phyloP scores from a whole-genome alignment of 176 grass and related monocot genomes.

The Bromus sterilis region DNA sequence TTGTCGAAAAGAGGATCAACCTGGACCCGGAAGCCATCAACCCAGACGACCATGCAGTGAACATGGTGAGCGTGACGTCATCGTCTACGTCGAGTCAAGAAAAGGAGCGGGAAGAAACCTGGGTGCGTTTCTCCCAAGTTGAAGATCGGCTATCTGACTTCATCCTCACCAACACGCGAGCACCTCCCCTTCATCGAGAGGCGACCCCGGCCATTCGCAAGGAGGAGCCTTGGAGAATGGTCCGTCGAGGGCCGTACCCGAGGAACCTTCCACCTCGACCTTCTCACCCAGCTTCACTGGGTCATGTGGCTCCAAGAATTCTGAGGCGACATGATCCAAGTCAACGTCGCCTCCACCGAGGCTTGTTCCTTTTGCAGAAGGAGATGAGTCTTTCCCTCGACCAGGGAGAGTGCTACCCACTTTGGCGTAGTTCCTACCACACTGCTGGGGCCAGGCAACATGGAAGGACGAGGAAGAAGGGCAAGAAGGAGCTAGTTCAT shows the following conservation, averaged over 20 bases:
- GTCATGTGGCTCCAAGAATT: background rate
- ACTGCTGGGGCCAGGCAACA: background rate
- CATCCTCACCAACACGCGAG: background rate
- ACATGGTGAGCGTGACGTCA: background rate
- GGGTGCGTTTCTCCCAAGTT: background rate
- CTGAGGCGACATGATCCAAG: background rate
- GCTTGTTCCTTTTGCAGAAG: too few relatives aligned
- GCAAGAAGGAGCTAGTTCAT: background rate
- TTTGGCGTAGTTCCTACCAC: background rate
- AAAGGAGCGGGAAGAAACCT: background rate
- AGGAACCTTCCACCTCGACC: background rate
- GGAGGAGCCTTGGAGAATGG: background rate
- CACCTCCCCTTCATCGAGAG: background rate
- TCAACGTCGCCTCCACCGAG: background rate
- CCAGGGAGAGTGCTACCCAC: background rate
- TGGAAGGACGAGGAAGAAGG: background rate
- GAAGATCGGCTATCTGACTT: background rate
- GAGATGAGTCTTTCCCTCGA: background rate
- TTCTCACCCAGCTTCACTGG: background rate
- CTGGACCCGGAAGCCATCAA: background rate
- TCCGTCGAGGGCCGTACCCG: background rate
- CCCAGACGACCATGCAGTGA: background rate
- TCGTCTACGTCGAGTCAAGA: background rate
- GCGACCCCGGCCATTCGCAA: background rate
- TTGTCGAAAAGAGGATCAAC: background rate